Evolutionary conservation across 108 stramenopile genomes (phyloP).

Genomic region (Aurantiochytrium sp.): DNA sequence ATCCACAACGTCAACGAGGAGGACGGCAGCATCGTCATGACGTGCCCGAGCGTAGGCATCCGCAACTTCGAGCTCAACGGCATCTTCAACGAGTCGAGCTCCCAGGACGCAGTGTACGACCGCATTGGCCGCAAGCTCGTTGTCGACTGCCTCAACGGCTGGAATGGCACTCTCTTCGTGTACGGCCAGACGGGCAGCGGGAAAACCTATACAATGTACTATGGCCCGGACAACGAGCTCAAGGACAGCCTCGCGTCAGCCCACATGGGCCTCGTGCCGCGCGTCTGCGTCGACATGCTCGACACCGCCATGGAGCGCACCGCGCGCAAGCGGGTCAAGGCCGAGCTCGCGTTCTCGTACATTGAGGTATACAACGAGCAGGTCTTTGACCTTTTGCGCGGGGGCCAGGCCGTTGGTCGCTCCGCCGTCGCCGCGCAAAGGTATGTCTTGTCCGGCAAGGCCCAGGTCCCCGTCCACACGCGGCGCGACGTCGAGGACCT

Average conservation of each 20-base stretch:
- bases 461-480: constrained; percentile 44
- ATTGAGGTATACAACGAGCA: constrained; percentile 66
- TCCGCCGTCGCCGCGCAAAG: constrained; percentile 62
- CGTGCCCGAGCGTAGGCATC: constrained; percentile 54
- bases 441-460: constrained; percentile 56
- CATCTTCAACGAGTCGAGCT: constrained; percentile 42
- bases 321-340: constrained; percentile 36
- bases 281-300: constrained; percentile 56
- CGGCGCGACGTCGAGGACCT: constrained; percentile 40
- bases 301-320: constrained; percentile 37
- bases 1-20: constrained; percentile 46
- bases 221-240: constrained; percentile 35
- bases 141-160: constrained; percentile 58
- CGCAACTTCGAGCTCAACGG: constrained; percentile 60
- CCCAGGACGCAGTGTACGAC: constrained; percentile 54
- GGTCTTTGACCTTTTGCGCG: constrained; percentile 56
- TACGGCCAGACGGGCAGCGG: constrained; percentile 72
- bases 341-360: constrained; percentile 48
- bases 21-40: constrained; percentile 52
- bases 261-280: constrained; percentile 51
- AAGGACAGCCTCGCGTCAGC: background rate
- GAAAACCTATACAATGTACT: constrained; percentile 69
- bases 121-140: constrained; percentile 43
- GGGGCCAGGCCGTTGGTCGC: constrained; percentile 49
- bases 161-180: constrained; percentile 61